Percentiles rank a stretch among this genome's conserved stretches.
phyloP scores from a whole-genome alignment of 2,329 filamentous ascomycete genomes.

The Talaromyces sp. region DNA sequence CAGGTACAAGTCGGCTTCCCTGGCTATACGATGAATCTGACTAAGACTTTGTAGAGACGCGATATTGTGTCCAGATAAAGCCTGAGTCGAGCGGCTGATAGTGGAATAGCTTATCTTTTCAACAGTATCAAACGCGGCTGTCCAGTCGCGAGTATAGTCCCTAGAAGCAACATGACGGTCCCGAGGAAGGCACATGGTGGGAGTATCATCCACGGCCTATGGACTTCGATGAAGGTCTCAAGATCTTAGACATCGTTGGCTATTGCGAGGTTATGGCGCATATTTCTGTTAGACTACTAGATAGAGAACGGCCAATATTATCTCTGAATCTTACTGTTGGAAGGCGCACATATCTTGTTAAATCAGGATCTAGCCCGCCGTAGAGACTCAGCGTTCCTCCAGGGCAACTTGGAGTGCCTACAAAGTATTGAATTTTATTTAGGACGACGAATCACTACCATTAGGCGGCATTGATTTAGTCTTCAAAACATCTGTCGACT shows the following conservation, averaged over 20 bases:
- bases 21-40: background rate
- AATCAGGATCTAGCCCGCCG: too few relatives aligned
- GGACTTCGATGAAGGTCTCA: background rate
- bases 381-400: too few relatives aligned
- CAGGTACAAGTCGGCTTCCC: background rate
- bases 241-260: background rate
- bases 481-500: too few relatives aligned
- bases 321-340: too few relatives aligned
- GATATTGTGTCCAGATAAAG: background rate
- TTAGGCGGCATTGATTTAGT: too few relatives aligned
- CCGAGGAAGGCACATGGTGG: background rate
- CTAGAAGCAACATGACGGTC: background rate
- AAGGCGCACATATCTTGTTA: too few relatives aligned
- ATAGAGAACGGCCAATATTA: too few relatives aligned
- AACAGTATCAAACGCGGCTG: background rate
- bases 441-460: too few relatives aligned
- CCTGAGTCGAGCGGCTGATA: background rate
- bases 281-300: background rate
- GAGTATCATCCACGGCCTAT: constrained; percentile 1
- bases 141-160: background rate
- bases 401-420: too few relatives aligned
- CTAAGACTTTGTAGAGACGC: background rate
- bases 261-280: too few relatives aligned
- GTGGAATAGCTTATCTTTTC: background rate
- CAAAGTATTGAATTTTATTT: too few relatives aligned